Evolutionary conservation across 2,329 filamentous ascomycete species (phyloP).

Genomic region (Trichoderma arundinaceum): DNA sequence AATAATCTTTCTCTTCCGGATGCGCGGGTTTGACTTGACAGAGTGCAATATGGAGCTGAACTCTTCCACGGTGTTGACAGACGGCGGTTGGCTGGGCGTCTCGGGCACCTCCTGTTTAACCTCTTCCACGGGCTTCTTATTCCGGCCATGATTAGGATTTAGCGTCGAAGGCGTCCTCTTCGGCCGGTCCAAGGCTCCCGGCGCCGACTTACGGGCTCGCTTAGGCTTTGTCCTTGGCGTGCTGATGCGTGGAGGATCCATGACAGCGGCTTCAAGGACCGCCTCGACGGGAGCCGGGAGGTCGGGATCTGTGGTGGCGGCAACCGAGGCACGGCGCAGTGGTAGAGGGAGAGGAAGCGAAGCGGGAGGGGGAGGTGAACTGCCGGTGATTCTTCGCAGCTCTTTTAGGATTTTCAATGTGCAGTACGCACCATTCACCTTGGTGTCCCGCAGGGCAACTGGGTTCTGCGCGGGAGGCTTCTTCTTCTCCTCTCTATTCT

Average conservation of each 20-base stretch:
- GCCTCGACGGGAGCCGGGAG: slow-evolving; percentile 23
- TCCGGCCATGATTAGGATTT: slow-evolving; percentile 47
- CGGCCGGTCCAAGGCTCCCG: slow-evolving; percentile 43
- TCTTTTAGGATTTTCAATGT: slow-evolving; percentile 50
- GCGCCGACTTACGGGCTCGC: slow-evolving; percentile 50
- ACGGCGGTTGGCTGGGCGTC: slow-evolving; percentile 28
- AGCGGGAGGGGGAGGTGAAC: slow-evolving; percentile 4
- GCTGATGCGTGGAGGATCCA: slow-evolving; percentile 12
- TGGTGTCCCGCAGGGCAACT: slow-evolving; percentile 53
- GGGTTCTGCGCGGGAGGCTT: slow-evolving; percentile 48
- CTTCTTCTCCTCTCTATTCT: slow-evolving; percentile 40
- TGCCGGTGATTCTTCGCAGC: slow-evolving; percentile 47
- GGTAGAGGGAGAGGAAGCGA: neutral
- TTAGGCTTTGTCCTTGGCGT: slow-evolving; percentile 39
- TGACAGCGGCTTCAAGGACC: slow-evolving; percentile 1
- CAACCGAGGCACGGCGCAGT: slow-evolving; percentile 27
- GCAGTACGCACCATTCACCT: slow-evolving; percentile 53
- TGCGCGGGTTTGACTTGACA: slow-evolving; percentile 56
- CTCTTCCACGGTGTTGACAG: slow-evolving; percentile 26
- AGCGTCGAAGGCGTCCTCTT: slow-evolving; percentile 44
- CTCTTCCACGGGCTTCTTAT: slow-evolving; percentile 33
- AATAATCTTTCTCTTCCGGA: slow-evolving; percentile 55
- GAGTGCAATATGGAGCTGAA: slow-evolving; percentile 56
- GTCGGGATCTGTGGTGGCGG: slow-evolving; percentile 12
- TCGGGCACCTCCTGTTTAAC: neutral